phyloP scores from a whole-genome alignment of 2,329 filamentous ascomycete genomes.

The Aaosphaeria pasadenensis region DNA sequence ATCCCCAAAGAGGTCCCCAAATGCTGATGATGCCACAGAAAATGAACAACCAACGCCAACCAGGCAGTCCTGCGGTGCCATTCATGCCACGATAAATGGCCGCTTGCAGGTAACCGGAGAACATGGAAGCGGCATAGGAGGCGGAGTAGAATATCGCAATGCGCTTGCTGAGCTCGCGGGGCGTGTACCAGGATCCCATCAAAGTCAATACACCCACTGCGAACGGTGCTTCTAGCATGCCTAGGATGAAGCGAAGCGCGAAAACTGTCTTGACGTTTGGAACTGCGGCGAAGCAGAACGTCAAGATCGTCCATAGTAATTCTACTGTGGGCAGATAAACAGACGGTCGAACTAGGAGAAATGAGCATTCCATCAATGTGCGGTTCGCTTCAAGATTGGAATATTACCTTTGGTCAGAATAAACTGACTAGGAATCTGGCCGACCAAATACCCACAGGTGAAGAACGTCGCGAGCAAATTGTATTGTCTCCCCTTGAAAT shows the following conservation, averaged over 20 bases:
- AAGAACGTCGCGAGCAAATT: conserved; percentile 11
- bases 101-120: conserved; percentile 10
- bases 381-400: background rate
- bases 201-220: conserved; percentile 37
- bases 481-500: conserved; percentile 13
- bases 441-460: conserved; percentile 11
- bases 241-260: conserved; percentile 38
- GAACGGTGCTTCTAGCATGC: conserved; percentile 26
- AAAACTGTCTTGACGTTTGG: conserved; percentile 10
- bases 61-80: conserved; percentile 14
- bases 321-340: conserved; percentile 13
- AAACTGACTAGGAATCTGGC: conserved; percentile 13
- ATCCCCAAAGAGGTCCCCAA: conserved; percentile 41
- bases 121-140: conserved; percentile 13
- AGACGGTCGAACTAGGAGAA: conserved; percentile 7
- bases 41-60: conserved; percentile 15
- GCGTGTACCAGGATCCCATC: conserved; percentile 37
- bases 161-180: conserved; percentile 7
- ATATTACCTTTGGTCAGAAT: conserved; percentile 6
- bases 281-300: conserved; percentile 9
- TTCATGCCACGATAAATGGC: conserved; percentile 1
- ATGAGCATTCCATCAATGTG: background rate
- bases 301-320: conserved; percentile 11
- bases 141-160: conserved; percentile 9
- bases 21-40: conserved; percentile 32